These are phyloP conservation scores for Tolypocladium amazonense DNA, from an alignment of 2,329 filamentous ascomycete genomes.

Conservation along the genomic window DNA sequence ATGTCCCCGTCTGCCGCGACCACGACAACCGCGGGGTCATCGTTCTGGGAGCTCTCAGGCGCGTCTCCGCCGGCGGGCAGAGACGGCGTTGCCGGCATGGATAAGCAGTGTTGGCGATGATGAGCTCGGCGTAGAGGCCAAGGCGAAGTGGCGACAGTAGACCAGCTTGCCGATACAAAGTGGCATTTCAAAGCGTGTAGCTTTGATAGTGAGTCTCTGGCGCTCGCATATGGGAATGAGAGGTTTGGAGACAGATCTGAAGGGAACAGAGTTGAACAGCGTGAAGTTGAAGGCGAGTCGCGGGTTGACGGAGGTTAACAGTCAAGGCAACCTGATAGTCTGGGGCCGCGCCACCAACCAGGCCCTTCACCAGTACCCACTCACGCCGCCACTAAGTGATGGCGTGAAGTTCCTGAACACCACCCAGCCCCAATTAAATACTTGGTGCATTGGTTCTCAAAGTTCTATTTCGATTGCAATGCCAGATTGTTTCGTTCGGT, in stretches of 20 bases:
- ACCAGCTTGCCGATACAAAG: neutral
- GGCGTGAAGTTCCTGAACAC: neutral
- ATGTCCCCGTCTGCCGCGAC: slow-evolving; percentile 52
- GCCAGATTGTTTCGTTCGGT: neutral
- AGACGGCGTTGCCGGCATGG: slow-evolving; percentile 2
- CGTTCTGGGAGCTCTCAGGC: neutral
- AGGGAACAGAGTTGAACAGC: neutral
- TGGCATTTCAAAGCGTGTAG: neutral
- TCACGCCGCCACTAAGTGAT: neutral
- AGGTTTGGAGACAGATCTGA: neutral
- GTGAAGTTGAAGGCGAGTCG: neutral
- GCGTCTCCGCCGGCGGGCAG: neutral
- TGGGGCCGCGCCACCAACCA: neutral
- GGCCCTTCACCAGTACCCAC: neutral
- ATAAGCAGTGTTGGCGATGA: neutral
- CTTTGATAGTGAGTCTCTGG: neutral
- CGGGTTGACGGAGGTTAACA: neutral
- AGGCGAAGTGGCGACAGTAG: neutral
- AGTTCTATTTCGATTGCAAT: neutral
- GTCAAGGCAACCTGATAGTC: neutral
- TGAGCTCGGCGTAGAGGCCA: slow-evolving; percentile 5
- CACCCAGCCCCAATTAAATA: neutral
- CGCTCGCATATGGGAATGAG: neutral
- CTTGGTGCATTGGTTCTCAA: too few species aligned
- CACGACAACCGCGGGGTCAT: slow-evolving; percentile 23